These are phyloP conservation scores for Amanita pallidorosea DNA, from an alignment of 768 basidiomycete genomes.

Conservation along the genomic window DNA sequence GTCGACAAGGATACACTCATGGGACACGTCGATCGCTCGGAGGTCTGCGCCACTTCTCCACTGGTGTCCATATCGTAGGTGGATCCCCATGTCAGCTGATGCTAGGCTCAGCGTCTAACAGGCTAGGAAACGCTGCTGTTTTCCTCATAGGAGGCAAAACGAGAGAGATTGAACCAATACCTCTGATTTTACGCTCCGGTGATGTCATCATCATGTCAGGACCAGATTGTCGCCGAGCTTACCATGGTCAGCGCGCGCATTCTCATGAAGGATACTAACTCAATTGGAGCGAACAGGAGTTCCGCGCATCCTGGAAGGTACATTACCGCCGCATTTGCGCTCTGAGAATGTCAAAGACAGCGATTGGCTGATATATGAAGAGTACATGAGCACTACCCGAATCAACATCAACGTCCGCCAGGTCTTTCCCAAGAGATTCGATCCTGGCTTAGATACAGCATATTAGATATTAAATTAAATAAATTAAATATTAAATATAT, in stretches of 20 bases:
- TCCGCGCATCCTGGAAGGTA: conserved; percentile 77
- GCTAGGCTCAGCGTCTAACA: conserved; percentile 16
- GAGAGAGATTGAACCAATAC: conserved; percentile 63
- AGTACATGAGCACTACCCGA: conserved; percentile 57
- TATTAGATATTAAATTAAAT: not conserved
- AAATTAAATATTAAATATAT: not conserved
- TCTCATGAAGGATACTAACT: not conserved
- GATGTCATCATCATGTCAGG: conserved; percentile 94
- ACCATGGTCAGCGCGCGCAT: conserved; percentile 60
- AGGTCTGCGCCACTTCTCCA: conserved; percentile 86
- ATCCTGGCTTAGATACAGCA: conserved; percentile 16
- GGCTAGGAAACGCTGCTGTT: conserved; percentile 80
- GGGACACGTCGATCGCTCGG: conserved; percentile 96
- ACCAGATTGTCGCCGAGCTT: conserved; percentile 72
- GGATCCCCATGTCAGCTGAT: not conserved
- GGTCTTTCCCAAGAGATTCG: conserved; percentile 69
- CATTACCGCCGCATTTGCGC: conserved; percentile 54
- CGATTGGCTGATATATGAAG: conserved; percentile 52
- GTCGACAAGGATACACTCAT: conserved; percentile 71
- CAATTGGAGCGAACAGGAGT: conserved; percentile 40
- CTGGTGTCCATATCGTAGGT: conserved; percentile 89
- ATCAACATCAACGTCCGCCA: conserved; percentile 93
- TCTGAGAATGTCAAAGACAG: conserved; percentile 13
- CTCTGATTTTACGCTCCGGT: conserved; percentile 83
- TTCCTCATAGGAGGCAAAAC: conserved; percentile 85